These are phyloP conservation scores for Straminergon stramineum DNA, from an alignment of 225 moss, liverwort and hornwort species.

Conservation along the genomic window DNA sequence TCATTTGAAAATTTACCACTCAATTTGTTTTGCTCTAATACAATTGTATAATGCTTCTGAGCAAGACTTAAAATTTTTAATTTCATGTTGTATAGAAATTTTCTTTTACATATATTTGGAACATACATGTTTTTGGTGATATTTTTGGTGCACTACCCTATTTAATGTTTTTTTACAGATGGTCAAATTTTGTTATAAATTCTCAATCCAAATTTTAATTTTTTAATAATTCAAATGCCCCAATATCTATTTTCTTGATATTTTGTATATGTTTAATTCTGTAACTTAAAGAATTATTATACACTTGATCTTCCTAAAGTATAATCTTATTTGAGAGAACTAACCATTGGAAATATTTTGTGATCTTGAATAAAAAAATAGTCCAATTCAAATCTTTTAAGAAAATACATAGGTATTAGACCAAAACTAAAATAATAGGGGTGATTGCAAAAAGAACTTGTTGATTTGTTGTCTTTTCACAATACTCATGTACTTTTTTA, in stretches of 20 bases:
- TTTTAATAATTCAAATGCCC: neutral
- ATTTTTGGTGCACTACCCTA: neutral
- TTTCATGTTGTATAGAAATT: neutral
- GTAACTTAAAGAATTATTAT: neutral
- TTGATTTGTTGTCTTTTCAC: accelerated
- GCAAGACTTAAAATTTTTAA: no score
- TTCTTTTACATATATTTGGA: neutral
- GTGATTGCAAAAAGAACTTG: neutral
- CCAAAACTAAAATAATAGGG: neutral
- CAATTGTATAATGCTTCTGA: neutral
- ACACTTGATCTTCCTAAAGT: neutral
- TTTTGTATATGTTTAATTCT: neutral
- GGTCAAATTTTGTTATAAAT: neutral
- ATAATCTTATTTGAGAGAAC: neutral
- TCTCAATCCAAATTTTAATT: neutral
- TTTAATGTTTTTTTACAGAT: neutral
- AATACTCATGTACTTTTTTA: neutral
- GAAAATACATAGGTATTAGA: neutral
- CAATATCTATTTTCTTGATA: neutral
- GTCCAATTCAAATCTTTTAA: neutral
- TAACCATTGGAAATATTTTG: neutral
- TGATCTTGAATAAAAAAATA: neutral
- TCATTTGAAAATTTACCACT: no score
- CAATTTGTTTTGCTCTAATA: neutral
- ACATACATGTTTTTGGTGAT: no score